phyloP scores from a whole-genome alignment of 371 early-diverging fungal genomes.

The Mortierella sp. region DNA sequence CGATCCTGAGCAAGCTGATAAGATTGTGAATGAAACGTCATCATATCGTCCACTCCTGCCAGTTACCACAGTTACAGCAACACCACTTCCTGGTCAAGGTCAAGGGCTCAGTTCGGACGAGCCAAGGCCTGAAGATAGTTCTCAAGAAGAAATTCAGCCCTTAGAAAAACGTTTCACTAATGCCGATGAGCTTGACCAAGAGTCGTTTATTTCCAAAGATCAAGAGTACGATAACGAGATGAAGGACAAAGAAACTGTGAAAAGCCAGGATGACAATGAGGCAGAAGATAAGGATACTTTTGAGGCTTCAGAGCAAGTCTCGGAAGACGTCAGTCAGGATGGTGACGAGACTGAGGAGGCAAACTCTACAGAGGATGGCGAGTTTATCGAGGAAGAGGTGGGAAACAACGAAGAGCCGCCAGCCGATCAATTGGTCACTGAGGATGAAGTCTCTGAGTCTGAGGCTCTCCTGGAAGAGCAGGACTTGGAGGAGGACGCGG shows the following conservation, averaged over 20 bases:
- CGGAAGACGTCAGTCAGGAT: background rate
- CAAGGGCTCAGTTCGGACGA: constrained; percentile 2
- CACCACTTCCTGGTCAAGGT: constrained; percentile 27
- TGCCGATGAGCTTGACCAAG: background rate
- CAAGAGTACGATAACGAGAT: constrained; percentile 9
- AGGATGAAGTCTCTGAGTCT: constrained; percentile 41
- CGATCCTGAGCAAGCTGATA: constrained; percentile 49
- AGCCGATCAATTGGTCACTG: constrained; percentile 8
- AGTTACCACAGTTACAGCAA: constrained; percentile 4
- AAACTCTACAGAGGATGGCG: background rate
- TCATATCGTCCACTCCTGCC: constrained; percentile 44
- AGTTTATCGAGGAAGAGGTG: constrained; percentile 3
- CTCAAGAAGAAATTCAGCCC: background rate
- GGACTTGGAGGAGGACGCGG: constrained; percentile 19
- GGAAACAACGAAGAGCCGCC: constrained; percentile 18
- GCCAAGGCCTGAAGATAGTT: background rate
- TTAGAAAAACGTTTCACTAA: background rate
- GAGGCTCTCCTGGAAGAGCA: constrained; percentile 37
- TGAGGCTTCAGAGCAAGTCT: background rate
- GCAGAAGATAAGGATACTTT: background rate
- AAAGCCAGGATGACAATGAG: background rate
- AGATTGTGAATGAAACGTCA: constrained; percentile 51
- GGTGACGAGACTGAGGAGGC: background rate
- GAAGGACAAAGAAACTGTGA: background rate
- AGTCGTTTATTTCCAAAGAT: background rate